These are phyloP conservation scores for Aspergillus pseudoterreus DNA, from an alignment of 2,329 filamentous ascomycete species.

Conservation along the genomic window DNA sequence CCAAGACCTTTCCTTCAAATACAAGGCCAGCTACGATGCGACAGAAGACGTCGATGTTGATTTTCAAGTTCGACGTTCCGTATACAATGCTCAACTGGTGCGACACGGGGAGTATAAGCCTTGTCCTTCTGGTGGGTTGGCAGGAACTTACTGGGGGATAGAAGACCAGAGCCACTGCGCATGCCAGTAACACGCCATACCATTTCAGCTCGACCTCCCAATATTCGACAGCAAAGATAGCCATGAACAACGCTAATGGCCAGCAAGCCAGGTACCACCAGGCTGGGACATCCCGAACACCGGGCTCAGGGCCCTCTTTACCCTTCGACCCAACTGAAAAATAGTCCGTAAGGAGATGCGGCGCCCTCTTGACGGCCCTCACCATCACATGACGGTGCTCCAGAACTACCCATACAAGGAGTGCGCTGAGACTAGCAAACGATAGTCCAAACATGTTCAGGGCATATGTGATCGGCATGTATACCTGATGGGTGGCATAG, in stretches of 20 bases:
- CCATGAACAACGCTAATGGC: conserved; percentile 17
- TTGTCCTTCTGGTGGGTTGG: no score
- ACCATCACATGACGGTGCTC: conserved; percentile 19
- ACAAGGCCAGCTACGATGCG: conserved; percentile 28
- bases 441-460: conserved; percentile 51
- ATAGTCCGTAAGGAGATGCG: neutral
- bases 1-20: conserved; percentile 29
- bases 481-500: conserved; percentile 12
- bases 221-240: conserved; percentile 23
- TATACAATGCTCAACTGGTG: conserved; percentile 10
- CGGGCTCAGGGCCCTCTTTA: neutral
- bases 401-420: conserved; percentile 24
- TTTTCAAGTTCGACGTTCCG: conserved; percentile 23
- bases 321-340: neutral
- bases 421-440: conserved; percentile 61
- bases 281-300: conserved; percentile 14
- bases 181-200: conserved; percentile 24
- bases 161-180: conserved; percentile 20
- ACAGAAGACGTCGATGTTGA: conserved; percentile 27
- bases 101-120: no score
- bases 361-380: conserved; percentile 3
- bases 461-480: conserved; percentile 25
- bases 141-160: conserved; percentile 18
- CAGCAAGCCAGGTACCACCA: conserved; percentile 20
- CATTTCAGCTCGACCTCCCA: conserved; percentile 22